These are phyloP conservation scores for Fusarium subglutinans DNA, from an alignment of 2,329 filamentous ascomycete genomes.

Conservation along the genomic window DNA sequence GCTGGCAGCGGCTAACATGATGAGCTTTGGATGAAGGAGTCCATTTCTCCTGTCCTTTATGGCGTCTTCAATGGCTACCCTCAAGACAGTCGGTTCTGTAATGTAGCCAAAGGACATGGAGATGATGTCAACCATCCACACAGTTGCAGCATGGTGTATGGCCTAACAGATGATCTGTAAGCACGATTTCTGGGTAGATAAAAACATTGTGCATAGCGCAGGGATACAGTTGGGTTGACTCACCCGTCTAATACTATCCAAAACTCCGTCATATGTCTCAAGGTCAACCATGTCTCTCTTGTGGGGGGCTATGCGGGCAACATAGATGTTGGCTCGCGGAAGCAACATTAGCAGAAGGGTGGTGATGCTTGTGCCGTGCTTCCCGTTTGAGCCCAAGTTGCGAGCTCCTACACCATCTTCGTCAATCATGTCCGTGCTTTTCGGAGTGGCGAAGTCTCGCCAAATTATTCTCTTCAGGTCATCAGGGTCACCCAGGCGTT, in stretches of 20 bases:
- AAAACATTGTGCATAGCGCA: accelerated
- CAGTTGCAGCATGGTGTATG: not conserved
- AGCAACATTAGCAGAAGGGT: not conserved
- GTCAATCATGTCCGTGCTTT: not conserved
- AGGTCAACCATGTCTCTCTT: accelerated
- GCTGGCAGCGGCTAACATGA: not conserved
- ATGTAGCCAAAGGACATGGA: not conserved
- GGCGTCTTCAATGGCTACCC: not conserved
- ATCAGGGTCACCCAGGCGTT: not conserved
- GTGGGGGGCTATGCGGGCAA: accelerated
- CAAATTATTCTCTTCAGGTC: not conserved
- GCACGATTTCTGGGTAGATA: not conserved
- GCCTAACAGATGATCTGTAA: accelerated
- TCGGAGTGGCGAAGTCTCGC: accelerated
- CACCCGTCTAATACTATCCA: not conserved
- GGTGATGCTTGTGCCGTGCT: not conserved
- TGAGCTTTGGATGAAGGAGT: not conserved
- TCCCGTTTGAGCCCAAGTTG: accelerated
- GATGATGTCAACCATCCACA: not conserved
- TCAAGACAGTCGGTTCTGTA: accelerated
- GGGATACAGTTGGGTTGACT: not conserved
- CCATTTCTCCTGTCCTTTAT: not conserved
- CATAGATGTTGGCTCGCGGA: accelerated
- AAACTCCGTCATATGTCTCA: accelerated
- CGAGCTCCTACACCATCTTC: not conserved